A percentile compares a stretch with the other conserved stretches of the same genome.
Conservation (phyloP, 139 green algal genomes). For the Chlorella sp. region DNA sequence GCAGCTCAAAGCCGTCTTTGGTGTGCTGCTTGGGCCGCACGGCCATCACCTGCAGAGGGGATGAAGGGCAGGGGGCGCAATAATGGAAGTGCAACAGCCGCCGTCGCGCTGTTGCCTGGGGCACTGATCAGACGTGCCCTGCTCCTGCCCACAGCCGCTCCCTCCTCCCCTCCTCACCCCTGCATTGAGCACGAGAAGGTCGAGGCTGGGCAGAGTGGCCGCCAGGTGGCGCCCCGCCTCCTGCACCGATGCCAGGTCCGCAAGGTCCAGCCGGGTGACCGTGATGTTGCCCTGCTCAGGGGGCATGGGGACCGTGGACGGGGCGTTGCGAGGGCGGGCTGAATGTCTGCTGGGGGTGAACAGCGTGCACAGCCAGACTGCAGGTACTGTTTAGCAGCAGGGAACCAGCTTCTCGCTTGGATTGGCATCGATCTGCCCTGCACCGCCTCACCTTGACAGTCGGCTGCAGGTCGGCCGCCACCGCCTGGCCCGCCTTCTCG, state of each 20-base stretch:
- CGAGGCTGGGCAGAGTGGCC: slow-evolving; percentile 49
- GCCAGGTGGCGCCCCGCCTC: slow-evolving; percentile 51
- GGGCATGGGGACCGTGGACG: neutral
- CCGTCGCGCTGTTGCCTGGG: no score
- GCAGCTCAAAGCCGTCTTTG: slow-evolving; percentile 75
- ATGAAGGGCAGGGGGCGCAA: no score
- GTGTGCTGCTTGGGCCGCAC: slow-evolving; percentile 61
- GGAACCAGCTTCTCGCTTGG: no score
- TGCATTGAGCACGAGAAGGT: slow-evolving; percentile 85
- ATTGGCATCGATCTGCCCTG: neutral
- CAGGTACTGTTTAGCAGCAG: no score
- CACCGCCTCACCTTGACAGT: neutral
- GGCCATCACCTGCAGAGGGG: slow-evolving; percentile 61
- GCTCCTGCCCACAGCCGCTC: no score
- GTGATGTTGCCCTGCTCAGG: slow-evolving; percentile 39
- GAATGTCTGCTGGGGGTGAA: neutral
- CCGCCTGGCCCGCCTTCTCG: slow-evolving; percentile 42
- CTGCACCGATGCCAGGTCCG: slow-evolving; percentile 60
- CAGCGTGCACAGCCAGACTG: no score
- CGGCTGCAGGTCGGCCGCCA: neutral
- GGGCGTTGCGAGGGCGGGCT: neutral
- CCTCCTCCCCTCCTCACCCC: no score
- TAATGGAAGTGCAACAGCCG: no score
- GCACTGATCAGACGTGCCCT: no score
- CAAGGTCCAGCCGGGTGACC: slow-evolving; percentile 63